Evolutionary conservation across 192 early-diverging fungal genomes (phyloP).

Genomic region (Chytriomyces confervae): DNA sequence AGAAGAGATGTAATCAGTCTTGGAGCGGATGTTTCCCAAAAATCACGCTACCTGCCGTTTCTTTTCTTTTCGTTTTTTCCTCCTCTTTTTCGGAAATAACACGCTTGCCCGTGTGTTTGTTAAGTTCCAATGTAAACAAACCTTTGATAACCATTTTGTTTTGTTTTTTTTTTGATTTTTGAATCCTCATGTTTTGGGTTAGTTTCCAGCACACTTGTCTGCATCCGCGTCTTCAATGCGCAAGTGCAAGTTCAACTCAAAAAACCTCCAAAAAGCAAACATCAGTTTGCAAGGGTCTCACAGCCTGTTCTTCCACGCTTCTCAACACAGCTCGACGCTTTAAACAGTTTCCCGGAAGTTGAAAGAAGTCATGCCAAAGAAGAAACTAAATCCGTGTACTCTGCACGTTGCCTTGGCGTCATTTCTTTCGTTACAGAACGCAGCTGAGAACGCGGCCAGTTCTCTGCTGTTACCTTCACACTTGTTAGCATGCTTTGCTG

Average conservation of each 20-base stretch:
- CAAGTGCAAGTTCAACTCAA: background rate
- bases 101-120: background rate
- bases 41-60: background rate
- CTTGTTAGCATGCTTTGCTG: too few relatives aligned
- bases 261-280: slow-evolving; percentile 43
- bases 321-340: too few relatives aligned
- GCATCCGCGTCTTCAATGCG: slow-evolving; percentile 7
- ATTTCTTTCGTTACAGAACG: too few relatives aligned
- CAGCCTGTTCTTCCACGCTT: too few relatives aligned
- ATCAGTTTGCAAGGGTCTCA: background rate
- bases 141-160: background rate
- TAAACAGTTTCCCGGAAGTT: too few relatives aligned
- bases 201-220: background rate
- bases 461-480: too few relatives aligned
- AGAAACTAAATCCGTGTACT: too few relatives aligned
- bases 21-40: background rate
- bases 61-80: background rate
- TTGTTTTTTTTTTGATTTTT: too few relatives aligned
- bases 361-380: too few relatives aligned
- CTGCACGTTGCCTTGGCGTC: too few relatives aligned
- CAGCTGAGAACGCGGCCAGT: too few relatives aligned
- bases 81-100: background rate
- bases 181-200: too few relatives aligned
- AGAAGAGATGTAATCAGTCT: background rate
- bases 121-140: background rate